Evolutionary conservation across 2,329 filamentous ascomycete genomes (phyloP).

Genomic region (Helotiales sp.): DNA sequence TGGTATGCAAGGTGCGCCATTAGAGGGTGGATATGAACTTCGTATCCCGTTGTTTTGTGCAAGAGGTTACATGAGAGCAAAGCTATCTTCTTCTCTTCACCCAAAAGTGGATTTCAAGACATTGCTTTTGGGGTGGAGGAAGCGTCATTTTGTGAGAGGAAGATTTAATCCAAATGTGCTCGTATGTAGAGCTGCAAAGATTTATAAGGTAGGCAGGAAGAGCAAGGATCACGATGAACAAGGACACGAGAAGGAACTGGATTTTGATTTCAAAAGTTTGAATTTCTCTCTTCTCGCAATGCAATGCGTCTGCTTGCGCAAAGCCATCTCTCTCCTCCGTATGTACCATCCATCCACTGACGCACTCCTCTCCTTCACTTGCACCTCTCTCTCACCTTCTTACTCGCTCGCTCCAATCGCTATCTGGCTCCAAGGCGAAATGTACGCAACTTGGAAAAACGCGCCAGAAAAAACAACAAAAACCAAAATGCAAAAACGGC

Average conservation of each 20-base stretch:
- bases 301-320: constrained; percentile 9
- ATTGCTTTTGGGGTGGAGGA: background rate
- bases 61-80: background rate
- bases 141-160: background rate
- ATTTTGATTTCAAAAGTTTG: background rate
- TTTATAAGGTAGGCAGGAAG: background rate
- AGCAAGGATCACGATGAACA: background rate
- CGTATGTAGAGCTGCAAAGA: too few species aligned
- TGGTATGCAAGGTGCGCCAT: constrained; percentile 5
- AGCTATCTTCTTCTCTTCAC: too few species aligned
- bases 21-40: background rate
- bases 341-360: background rate
- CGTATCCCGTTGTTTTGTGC: background rate
- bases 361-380: too few species aligned
- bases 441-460: background rate
- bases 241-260: background rate
- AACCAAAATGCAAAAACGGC: constrained; percentile 1
- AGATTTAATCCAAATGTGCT: background rate
- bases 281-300: constrained; percentile 1
- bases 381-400: too few species aligned
- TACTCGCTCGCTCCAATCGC: background rate
- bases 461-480: constrained; percentile 5
- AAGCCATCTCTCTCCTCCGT: background rate
- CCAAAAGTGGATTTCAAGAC: background rate
- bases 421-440: constrained; percentile 4